Evolutionary conservation across 495 filamentous ascomycete species (phyloP).

Genomic region (Lophiostoma macrostomum): DNA sequence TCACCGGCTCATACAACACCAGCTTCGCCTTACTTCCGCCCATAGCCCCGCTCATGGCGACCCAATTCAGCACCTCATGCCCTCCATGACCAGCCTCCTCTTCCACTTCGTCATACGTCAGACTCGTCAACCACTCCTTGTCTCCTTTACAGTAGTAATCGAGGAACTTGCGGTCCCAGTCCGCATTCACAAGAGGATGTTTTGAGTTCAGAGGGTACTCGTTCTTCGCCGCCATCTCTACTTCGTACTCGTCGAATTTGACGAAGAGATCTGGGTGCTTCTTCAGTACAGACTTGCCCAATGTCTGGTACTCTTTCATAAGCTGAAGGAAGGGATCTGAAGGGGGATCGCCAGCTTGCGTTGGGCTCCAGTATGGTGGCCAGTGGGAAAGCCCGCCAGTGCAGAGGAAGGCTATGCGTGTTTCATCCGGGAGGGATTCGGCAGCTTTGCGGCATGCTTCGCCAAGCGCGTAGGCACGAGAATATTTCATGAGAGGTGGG

Average conservation of each 20-base stretch:
- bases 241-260: constrained; percentile 14
- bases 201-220: constrained; percentile 15
- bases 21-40: constrained; percentile 13
- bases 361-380: constrained; percentile 15
- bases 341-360: constrained; percentile 13
- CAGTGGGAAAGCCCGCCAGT: constrained; percentile 14
- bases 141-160: constrained; percentile 10
- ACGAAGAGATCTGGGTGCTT: constrained; percentile 5
- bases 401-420: constrained; percentile 4
- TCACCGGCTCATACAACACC: constrained; percentile 19
- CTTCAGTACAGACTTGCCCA: constrained; percentile 6
- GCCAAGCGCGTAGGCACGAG: constrained; percentile 9
- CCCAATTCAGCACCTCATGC: constrained; percentile 19
- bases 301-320: constrained; percentile 15
- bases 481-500: constrained; percentile 17
- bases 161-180: constrained; percentile 13
- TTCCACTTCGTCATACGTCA: constrained; percentile 17
- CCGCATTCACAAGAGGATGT: constrained; percentile 4
- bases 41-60: constrained; percentile 13
- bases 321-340: constrained; percentile 15
- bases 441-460: constrained; percentile 14
- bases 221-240: constrained; percentile 22
- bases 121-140: constrained; percentile 7
- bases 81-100: constrained; percentile 18
- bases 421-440: constrained; percentile 2